These are phyloP conservation scores for Skeletonema menzelii DNA, from an alignment of 108 stramenopile genomes.

Conservation along the genomic window DNA sequence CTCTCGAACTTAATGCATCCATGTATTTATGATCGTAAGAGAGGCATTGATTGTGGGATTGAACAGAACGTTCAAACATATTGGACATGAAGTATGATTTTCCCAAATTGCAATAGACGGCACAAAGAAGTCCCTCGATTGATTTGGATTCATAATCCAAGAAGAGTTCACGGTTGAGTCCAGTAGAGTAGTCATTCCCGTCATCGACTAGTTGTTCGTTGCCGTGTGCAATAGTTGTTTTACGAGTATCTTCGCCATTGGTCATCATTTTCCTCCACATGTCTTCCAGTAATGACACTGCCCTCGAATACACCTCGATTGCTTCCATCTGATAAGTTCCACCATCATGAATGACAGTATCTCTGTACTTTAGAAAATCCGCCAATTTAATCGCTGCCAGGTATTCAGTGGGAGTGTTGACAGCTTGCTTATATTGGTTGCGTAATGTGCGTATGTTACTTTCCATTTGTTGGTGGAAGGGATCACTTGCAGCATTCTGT, in stretches of 20 bases:
- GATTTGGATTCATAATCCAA: conserved; percentile 55
- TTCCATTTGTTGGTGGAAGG: conserved; percentile 43
- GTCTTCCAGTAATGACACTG: conserved; percentile 34
- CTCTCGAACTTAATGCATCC: conserved; percentile 65
- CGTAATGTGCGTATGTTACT: conserved; percentile 18
- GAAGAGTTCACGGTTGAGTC: conserved; percentile 58
- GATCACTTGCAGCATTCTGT: background rate
- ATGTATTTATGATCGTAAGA: conserved; percentile 62
- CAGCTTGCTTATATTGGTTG: conserved; percentile 16
- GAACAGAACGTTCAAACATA: conserved; percentile 79
- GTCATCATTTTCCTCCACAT: conserved; percentile 24
- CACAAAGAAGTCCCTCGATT: conserved; percentile 66
- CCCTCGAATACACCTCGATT: conserved; percentile 54
- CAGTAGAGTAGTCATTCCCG: conserved; percentile 7
- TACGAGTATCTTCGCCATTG: conserved; percentile 27
- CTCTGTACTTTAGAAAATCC: conserved; percentile 65
- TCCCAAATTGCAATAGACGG: conserved; percentile 54
- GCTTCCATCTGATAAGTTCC: conserved; percentile 71
- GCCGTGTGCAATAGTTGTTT: background rate
- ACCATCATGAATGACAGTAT: conserved; percentile 75
- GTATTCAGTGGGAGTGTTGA: conserved; percentile 8
- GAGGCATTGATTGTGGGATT: conserved; percentile 57
- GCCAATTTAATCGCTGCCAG: conserved; percentile 50
- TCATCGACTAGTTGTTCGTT: conserved; percentile 15
- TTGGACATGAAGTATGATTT: conserved; percentile 81